These are phyloP conservation scores for Macadamia integrifolia DNA, from an alignment of 164 flowering plant species.

Conservation along the genomic window DNA sequence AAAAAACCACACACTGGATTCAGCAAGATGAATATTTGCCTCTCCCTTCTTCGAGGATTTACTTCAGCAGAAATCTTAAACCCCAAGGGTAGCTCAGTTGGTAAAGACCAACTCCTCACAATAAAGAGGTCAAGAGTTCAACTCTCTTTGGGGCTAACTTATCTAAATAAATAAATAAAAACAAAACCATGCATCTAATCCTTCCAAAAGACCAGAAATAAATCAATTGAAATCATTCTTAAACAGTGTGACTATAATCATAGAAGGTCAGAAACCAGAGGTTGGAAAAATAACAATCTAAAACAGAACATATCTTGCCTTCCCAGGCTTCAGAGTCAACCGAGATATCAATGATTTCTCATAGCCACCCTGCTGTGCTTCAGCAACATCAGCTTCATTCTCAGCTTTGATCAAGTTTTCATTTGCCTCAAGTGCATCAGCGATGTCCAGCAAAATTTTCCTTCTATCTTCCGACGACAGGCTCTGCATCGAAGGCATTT, in stretches of 20 bases:
- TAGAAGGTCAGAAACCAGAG: not conserved
- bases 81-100: too few relatives aligned
- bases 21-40: not conserved
- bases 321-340: constrained; percentile 72
- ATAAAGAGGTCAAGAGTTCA: too few relatives aligned
- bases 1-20: constrained; percentile 3
- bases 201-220: not conserved
- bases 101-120: too few relatives aligned
- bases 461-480: constrained; percentile 64
- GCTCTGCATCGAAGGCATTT: constrained; percentile 39
- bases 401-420: constrained; percentile 53
- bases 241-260: not conserved
- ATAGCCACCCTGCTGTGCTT: constrained; percentile 73
- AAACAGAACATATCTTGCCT: constrained; percentile 39
- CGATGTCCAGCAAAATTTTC: constrained; percentile 68
- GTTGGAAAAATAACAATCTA: not conserved
- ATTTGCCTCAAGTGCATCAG: constrained; percentile 85
- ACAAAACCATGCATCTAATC: not conserved
- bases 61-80: too few relatives aligned
- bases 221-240: not conserved
- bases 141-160: too few relatives aligned
- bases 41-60: too few relatives aligned
- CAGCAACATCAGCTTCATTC: constrained; percentile 87
- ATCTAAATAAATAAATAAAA: too few relatives aligned
- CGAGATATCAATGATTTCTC: constrained; percentile 81